These are phyloP conservation scores for Plicaturopsis crispa DNA, from an alignment of 768 basidiomycete species.

Conservation along the genomic window DNA sequence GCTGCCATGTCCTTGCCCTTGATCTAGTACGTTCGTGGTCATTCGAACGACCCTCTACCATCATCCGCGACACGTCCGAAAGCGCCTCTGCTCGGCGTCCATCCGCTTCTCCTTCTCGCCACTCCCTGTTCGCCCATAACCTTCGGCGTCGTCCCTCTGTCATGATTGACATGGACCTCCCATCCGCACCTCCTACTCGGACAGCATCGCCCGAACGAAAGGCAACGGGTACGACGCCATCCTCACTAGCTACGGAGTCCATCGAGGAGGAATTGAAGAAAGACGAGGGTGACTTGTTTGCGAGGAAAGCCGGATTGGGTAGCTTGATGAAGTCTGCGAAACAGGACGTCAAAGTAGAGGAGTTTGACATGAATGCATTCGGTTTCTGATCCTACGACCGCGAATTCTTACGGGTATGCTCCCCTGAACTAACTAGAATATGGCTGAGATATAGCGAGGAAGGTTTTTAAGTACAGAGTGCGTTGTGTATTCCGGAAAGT, in stretches of 20 bases:
- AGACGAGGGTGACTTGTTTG: constrained; percentile 50
- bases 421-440: too few relatives aligned
- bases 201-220: constrained; percentile 35
- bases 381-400: constrained; percentile 30
- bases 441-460: too few relatives aligned
- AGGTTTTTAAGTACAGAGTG: too few relatives aligned
- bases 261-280: constrained; percentile 29
- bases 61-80: constrained; percentile 11
- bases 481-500: too few relatives aligned
- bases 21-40: constrained; percentile 89
- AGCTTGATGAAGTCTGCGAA: constrained; percentile 88
- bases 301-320: constrained; percentile 69
- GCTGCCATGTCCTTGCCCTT: constrained; percentile 88
- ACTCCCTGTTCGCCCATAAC: constrained; percentile 39
- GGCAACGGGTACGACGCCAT: constrained; percentile 11
- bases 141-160: constrained; percentile 65
- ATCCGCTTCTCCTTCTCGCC: constrained; percentile 37
- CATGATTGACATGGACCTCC: constrained; percentile 84
- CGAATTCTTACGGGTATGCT: too few relatives aligned
- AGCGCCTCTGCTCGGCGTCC: too few relatives aligned
- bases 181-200: constrained; percentile 51
- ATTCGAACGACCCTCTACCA: constrained; percentile 69
- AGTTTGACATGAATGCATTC: constrained; percentile 84
- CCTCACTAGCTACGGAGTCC: too few relatives aligned
- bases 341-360: constrained; percentile 76